These are phyloP conservation scores for Lactarius tabidus DNA, from an alignment of 768 basidiomycete genomes.

Conservation along the genomic window DNA sequence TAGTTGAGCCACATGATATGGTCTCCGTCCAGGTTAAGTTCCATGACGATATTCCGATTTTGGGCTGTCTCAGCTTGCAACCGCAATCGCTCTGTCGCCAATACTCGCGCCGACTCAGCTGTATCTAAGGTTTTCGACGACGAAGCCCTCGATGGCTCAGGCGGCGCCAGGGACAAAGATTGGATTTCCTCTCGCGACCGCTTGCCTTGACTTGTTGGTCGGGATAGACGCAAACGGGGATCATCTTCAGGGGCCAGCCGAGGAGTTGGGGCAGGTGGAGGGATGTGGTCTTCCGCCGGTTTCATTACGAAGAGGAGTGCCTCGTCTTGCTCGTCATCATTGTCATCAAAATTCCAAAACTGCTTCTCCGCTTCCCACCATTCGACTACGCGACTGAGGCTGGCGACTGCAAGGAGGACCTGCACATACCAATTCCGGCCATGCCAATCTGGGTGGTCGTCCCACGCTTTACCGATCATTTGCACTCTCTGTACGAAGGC, in stretches of 20 bases:
- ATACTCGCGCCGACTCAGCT: slow-evolving; percentile 73
- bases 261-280: slow-evolving; percentile 37
- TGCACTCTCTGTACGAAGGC: slow-evolving; percentile 88
- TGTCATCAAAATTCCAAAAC: slow-evolving; percentile 98
- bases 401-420: slow-evolving; percentile 91
- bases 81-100: slow-evolving; percentile 83
- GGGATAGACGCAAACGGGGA: slow-evolving; percentile 43
- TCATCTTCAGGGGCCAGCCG: slow-evolving; percentile 52
- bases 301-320: slow-evolving; percentile 93
- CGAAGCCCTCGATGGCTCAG: slow-evolving; percentile 28
- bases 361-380: slow-evolving; percentile 99
- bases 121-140: slow-evolving; percentile 52
- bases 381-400: slow-evolving; percentile 92
- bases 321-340: slow-evolving; percentile 85
- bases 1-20: slow-evolving; percentile 95
- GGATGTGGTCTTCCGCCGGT: slow-evolving; percentile 61
- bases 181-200: slow-evolving; percentile 49
- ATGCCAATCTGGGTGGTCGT: slow-evolving; percentile 97
- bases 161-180: slow-evolving; percentile 25
- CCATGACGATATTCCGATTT: slow-evolving; percentile 93
- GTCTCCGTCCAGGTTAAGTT: slow-evolving; percentile 90
- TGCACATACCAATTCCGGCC: slow-evolving; percentile 98
- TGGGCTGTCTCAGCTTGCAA: slow-evolving; percentile 93
- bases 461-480: slow-evolving; percentile 91
- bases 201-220: slow-evolving; percentile 48